A percentile compares a stretch with the other conserved stretches of the same genome.
These are phyloP conservation scores for Lipomyces yamadae DNA, from an alignment of 805 yeast species.

Conservation along the genomic window DNA sequence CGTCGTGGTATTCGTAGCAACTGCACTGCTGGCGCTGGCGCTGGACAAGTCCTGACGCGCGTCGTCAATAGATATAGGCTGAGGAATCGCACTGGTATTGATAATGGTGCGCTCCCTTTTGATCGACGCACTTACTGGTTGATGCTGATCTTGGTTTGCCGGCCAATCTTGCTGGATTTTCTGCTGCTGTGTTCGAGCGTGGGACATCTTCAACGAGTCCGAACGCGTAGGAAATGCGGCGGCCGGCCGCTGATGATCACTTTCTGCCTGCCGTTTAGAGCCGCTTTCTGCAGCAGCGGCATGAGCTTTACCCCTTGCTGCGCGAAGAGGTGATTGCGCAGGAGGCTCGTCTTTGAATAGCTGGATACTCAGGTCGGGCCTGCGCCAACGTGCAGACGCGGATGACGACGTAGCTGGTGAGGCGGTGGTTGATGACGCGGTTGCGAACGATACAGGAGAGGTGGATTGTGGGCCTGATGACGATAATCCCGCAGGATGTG, in stretches of 20 bases:
- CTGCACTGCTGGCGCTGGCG: not conserved
- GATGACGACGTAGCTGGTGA: conserved; percentile 13
- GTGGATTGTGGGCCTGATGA: conserved; percentile 1
- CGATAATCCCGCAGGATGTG: not conserved
- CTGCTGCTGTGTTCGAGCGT: not conserved
- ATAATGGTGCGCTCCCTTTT: conserved; percentile 30
- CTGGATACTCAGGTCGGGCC: conserved; percentile 34
- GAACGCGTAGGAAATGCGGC: conserved; percentile 25
- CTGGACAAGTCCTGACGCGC: not conserved
- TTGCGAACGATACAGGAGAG: conserved; percentile 7
- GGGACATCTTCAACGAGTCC: conserved; percentile 41
- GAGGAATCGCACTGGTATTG: conserved; percentile 12
- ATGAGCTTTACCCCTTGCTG: not conserved
- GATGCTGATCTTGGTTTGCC: conserved; percentile 3
- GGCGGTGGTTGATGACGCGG: conserved; percentile 1
- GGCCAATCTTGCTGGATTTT: not conserved
- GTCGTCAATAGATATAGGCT: not conserved
- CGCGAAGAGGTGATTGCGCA: not conserved
- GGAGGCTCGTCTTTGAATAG: conserved; percentile 22
- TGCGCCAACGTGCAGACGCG: conserved; percentile 23
- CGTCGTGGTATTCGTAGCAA: not conserved
- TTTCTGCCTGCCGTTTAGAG: not conserved
- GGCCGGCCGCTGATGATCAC: not conserved
- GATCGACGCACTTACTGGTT: conserved; percentile 7
- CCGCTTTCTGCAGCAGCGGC: not conserved